Percentiles rank a stretch among this genome's conserved stretches.
Conservation (phyloP, 2,329 filamentous ascomycete genomes). For the Pseudogymnoascus sp. region DNA sequence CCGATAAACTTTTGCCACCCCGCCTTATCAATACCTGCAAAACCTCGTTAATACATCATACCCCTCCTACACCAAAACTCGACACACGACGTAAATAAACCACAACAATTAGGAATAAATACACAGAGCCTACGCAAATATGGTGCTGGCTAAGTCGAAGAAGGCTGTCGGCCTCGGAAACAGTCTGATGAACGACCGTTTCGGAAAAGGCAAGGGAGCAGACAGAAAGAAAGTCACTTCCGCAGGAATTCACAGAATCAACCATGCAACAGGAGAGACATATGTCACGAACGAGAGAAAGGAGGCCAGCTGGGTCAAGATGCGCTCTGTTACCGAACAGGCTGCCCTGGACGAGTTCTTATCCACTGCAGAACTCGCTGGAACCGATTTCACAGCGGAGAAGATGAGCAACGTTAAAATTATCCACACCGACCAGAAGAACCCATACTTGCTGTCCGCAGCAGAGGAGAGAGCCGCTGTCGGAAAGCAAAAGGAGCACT, state of each 20-base stretch:
- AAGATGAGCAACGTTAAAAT: constrained; percentile 99
- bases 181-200: constrained; percentile 96
- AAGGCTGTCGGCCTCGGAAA: constrained; percentile 92
- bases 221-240: constrained; percentile 67
- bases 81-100: constrained; percentile 5
- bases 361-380: constrained; percentile 90
- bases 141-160: constrained; percentile 86
- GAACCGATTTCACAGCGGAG: constrained; percentile 96
- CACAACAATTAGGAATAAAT: constrained; percentile 6
- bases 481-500: constrained; percentile 77
- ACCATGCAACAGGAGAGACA: constrained; percentile 73
- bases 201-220: constrained; percentile 81
- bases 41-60: constrained; percentile 9
- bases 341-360: constrained; percentile 94
- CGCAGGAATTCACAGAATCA: constrained; percentile 50
- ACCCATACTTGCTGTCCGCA: constrained; percentile 82
- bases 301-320: constrained; percentile 96
- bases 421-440: constrained; percentile 92
- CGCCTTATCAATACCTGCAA: constrained; percentile 8
- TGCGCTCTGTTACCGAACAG: constrained; percentile 97
- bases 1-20: constrained; percentile 8
- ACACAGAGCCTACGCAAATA: constrained; percentile 27
- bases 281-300: constrained; percentile 88
- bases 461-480: constrained; percentile 71
- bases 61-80: constrained; percentile 3